Evolutionary conservation across 1,139 yeast species (phyloP).

Genomic region (Meyerozyma sp.): DNA sequence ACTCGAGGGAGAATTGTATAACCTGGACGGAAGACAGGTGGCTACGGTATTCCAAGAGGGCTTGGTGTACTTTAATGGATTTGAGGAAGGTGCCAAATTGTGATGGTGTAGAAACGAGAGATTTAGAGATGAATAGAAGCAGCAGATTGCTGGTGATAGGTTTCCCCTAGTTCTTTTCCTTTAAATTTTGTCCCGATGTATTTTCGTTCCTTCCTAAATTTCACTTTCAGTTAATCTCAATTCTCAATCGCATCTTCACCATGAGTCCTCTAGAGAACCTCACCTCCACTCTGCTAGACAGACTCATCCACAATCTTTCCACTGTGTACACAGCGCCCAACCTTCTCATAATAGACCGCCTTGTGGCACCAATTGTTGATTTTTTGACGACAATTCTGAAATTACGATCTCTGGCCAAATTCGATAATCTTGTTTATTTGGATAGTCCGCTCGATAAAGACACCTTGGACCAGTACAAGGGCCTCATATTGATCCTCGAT

Average conservation of each 20-base stretch:
- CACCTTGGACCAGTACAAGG: conserved; percentile 16
- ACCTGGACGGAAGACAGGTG: conserved; percentile 46
- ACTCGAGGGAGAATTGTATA: conserved; percentile 55
- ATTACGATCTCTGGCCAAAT: conserved; percentile 51
- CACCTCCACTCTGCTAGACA: conserved; percentile 8
- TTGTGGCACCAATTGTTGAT: conserved; percentile 53
- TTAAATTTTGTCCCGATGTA: too few species aligned
- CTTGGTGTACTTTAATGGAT: conserved; percentile 26
- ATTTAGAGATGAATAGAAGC: too few species aligned
- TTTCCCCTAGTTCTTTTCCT: background rate
- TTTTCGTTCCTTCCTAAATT: background rate
- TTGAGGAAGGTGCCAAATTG: conserved; percentile 13
- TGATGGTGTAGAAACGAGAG: background rate
- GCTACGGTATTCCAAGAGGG: conserved; percentile 72
- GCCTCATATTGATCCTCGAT: conserved; percentile 33
- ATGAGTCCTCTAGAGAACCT: background rate
- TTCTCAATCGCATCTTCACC: background rate
- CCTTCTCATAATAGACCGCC: conserved; percentile 51
- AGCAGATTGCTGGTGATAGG: too few species aligned
- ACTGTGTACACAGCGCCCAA: conserved; percentile 28
- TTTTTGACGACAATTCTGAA: conserved; percentile 54
- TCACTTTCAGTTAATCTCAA: background rate
- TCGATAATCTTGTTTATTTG: conserved; percentile 60
- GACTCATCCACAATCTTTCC: conserved; percentile 19
- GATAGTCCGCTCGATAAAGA: conserved; percentile 10